phyloP scores from a whole-genome alignment of 148 eudicot species.

The Pharnaceum exiguum region DNA sequence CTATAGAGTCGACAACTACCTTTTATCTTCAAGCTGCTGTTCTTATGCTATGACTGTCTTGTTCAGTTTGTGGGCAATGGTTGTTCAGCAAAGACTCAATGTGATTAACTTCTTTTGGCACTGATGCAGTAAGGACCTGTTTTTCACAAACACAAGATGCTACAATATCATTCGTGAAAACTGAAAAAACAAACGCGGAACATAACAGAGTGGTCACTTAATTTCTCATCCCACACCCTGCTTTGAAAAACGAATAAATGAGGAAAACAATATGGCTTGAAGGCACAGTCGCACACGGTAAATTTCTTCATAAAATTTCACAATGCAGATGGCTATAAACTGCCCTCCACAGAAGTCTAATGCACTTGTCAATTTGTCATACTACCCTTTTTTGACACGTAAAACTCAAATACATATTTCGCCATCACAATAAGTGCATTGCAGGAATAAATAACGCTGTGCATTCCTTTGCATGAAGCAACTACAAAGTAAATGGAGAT shows the following conservation, averaged over 20 bases:
- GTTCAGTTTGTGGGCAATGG: conserved; percentile 27
- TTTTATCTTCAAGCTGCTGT: conserved; percentile 33
- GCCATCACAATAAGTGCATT: no score
- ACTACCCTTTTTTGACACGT: no score
- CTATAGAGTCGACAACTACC: not conserved
- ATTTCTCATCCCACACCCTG: not conserved
- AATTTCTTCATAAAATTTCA: no score
- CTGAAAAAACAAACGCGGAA: not conserved
- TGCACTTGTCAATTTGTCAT: no score
- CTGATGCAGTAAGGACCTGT: conserved; percentile 85
- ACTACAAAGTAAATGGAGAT: not conserved
- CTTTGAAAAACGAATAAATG: no score
- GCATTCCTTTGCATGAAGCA: not conserved
- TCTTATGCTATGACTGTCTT: conserved; percentile 16
- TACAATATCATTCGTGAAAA: not conserved
- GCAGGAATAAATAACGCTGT: no score
- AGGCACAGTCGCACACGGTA: no score
- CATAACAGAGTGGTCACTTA: not conserved
- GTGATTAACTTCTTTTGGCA: conserved; percentile 81
- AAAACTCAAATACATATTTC: no score
- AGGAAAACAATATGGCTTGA: no score
- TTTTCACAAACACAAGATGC: conserved; percentile 4
- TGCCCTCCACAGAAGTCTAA: no score
- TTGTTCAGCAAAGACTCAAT: conserved; percentile 69
- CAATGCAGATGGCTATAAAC: no score